These are phyloP conservation scores for Arthrinium puccinioides DNA, from an alignment of 2,329 filamentous ascomycete species.

Conservation along the genomic window DNA sequence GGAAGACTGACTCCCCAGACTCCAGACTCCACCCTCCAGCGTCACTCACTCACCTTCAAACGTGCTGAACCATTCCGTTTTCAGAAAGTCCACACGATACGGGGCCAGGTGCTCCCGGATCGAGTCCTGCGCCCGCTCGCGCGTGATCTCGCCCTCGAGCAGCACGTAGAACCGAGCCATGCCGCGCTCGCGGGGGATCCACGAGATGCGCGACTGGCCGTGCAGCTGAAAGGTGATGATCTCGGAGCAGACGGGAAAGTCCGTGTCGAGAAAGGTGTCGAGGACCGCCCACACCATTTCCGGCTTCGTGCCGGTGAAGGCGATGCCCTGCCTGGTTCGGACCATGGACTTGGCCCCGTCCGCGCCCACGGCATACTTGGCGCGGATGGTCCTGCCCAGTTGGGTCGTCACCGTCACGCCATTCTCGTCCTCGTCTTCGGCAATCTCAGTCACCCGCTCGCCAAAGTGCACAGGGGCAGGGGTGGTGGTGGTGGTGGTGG, in stretches of 20 bases:
- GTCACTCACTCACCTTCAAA: conserved; percentile 31
- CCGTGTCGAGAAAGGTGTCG: conserved; percentile 40
- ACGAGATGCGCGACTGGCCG: conserved; percentile 36
- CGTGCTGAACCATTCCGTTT: conserved; percentile 42
- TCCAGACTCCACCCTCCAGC: no score
- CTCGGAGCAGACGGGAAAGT: conserved; percentile 36
- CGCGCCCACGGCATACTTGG: conserved; percentile 40
- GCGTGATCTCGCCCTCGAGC: conserved; percentile 35
- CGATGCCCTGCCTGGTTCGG: conserved; percentile 29
- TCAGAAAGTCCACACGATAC: conserved; percentile 31
- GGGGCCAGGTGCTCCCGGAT: conserved; percentile 37
- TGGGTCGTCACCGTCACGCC: conserved; percentile 20
- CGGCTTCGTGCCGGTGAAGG: conserved; percentile 37
- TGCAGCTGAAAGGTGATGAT: conserved; percentile 40
- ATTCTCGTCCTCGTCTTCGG: conserved; percentile 14
- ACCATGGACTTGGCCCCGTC: conserved; percentile 45
- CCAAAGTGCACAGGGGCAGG: conserved; percentile 27
- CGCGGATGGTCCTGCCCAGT: conserved; percentile 23
- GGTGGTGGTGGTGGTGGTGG: no score
- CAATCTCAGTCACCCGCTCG: conserved; percentile 26
- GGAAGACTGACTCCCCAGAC: not conserved
- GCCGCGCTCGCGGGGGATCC: conserved; percentile 39
- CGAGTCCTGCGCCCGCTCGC: conserved; percentile 30
- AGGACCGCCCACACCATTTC: conserved; percentile 43
- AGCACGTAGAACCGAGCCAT: conserved; percentile 40